Base-by-base conservation (phyloP, 1,284 basidiomycete genomes). In the Porogramme epimiltina region DNA sequence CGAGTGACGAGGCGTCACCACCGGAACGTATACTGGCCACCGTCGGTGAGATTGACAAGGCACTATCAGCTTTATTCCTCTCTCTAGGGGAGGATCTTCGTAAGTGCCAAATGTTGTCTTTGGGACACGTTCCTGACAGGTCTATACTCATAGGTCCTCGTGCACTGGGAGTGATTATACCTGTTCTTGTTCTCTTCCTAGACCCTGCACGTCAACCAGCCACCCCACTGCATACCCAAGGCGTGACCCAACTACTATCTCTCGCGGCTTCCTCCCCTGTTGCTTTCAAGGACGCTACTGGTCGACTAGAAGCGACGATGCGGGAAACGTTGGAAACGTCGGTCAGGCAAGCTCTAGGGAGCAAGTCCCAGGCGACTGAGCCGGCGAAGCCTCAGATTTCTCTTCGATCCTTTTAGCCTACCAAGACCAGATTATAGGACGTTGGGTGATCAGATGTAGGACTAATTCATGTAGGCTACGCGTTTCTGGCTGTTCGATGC, bases 201-300 rank as follows among this genome's bases (percentile, higher is more conserved):
- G 79, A 86, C 33, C 81, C 78, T 28, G 70, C 73, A 3, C 72
- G 77, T 40, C 61, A 71, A 3, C 59, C 79, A 0, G 69, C 79
- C 1, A 72, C 78, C 0, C 69, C 77, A 1, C 62, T 89, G 18
- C 86, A 89, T 54, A 66, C 77, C 0, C 81, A 86, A 50, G 86
- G 84, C 2, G 79, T 93, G n/a, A 68, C 78, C 9, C 90, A 95
- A 49, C 70, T 98, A 3, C 74, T 98, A 18, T 72, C 78, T 2
- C 84, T 94, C 44, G 95, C 95, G 1, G 82, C 89, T 0, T 72
- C 78, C 0, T 82, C 87, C 2, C 91, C 95, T 0, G 68, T 73
- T 3, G 81, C 89, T 16, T 98, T 98, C 81, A 95, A 93, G 67
- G 90, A 94, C 44, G 93, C 91, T 2, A 89, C 91, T 3, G 78